These are phyloP conservation scores for Xylaria multiplex DNA, from an alignment of 2,329 filamentous ascomycete genomes.

Conservation along the genomic window DNA sequence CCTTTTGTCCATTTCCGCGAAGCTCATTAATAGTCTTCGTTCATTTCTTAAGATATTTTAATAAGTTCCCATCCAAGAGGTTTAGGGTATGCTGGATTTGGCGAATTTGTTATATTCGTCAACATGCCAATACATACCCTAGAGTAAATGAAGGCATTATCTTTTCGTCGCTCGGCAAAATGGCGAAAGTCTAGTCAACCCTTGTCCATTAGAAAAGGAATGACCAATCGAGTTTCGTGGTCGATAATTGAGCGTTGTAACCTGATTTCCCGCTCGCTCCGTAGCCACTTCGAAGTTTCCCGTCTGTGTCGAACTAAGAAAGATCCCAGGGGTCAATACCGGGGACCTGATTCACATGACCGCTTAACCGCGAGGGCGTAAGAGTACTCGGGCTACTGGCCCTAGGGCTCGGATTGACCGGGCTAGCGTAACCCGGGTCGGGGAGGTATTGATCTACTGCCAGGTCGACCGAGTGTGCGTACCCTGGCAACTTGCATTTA, in stretches of 20 bases:
- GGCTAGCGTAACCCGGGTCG: background rate
- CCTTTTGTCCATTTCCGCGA: background rate
- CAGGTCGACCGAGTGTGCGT: slow-evolving; percentile 41
- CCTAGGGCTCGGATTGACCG: slow-evolving; percentile 3
- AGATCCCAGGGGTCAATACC: slow-evolving; percentile 9
- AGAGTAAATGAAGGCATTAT: slow-evolving; percentile 1
- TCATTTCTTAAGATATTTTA: slow-evolving; percentile 13
- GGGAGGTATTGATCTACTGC: slow-evolving; percentile 16
- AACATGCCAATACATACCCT: slow-evolving; percentile 9
- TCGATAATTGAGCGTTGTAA: slow-evolving; percentile 11
- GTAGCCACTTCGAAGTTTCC: slow-evolving; percentile 1
- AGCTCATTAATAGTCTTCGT: slow-evolving; percentile 16
- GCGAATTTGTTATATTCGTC: slow-evolving; percentile 19
- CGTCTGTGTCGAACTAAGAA: slow-evolving; percentile 26
- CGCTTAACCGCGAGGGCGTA: slow-evolving; percentile 13
- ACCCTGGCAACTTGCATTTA: slow-evolving; percentile 44
- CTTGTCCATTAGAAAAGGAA: background rate
- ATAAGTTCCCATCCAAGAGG: background rate
- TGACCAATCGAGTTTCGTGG: background rate
- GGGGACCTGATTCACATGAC: slow-evolving; percentile 17
- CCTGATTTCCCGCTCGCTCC: background rate
- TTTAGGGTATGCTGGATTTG: slow-evolving; percentile 3
- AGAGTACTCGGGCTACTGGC: slow-evolving; percentile 1
- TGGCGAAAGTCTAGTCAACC: background rate
- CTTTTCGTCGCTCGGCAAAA: slow-evolving; percentile 8